phyloP scores from a whole-genome alignment of 1,139 yeast genomes.

The Kurtzmaniella quercitrusa region DNA sequence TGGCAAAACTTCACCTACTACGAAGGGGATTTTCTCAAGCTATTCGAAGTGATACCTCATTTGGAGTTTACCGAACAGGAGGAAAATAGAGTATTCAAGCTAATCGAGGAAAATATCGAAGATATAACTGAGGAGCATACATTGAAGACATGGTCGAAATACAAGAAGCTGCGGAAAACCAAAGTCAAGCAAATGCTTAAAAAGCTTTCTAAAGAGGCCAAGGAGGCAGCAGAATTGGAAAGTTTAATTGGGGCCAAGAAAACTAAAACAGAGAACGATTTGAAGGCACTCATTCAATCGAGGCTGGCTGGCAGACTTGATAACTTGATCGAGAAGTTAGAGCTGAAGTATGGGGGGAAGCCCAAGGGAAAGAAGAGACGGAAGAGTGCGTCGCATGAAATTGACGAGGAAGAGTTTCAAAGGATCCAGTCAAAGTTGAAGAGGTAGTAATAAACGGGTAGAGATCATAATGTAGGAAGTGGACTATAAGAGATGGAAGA shows the following conservation, averaged over 20 bases:
- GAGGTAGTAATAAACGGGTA: slow-evolving; percentile 1
- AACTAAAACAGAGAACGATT: slow-evolving; percentile 35
- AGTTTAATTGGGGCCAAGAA: slow-evolving; percentile 37
- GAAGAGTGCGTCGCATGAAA: slow-evolving; percentile 13
- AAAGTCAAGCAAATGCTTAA: slow-evolving; percentile 44
- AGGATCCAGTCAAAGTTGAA: slow-evolving; percentile 26
- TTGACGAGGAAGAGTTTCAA: slow-evolving; percentile 31
- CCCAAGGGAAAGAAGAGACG: slow-evolving; percentile 31
- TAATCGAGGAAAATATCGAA: slow-evolving; percentile 43
- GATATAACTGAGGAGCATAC: slow-evolving; percentile 28
- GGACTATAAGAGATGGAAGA: too few relatives aligned
- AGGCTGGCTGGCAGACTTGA: slow-evolving; percentile 42
- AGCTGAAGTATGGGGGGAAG: slow-evolving; percentile 48
- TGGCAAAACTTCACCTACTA: slow-evolving; percentile 51
- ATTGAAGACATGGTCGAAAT: slow-evolving; percentile 46
- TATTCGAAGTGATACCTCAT: slow-evolving; percentile 77
- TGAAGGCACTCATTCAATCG: slow-evolving; percentile 48
- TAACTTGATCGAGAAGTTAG: slow-evolving; percentile 46
- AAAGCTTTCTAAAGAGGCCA: slow-evolving; percentile 55
- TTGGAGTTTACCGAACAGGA: slow-evolving; percentile 59
- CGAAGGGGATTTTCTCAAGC: slow-evolving; percentile 64
- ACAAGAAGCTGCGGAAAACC: slow-evolving; percentile 43
- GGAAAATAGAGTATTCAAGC: slow-evolving; percentile 53
- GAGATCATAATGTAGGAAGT: too few relatives aligned
- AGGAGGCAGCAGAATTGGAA: slow-evolving; percentile 63